A percentile compares a stretch with the other conserved stretches of the same genome.
Evolutionary conservation across 2,329 filamentous ascomycete genomes (phyloP).

Genomic region (Colletotrichum falcatum): DNA sequence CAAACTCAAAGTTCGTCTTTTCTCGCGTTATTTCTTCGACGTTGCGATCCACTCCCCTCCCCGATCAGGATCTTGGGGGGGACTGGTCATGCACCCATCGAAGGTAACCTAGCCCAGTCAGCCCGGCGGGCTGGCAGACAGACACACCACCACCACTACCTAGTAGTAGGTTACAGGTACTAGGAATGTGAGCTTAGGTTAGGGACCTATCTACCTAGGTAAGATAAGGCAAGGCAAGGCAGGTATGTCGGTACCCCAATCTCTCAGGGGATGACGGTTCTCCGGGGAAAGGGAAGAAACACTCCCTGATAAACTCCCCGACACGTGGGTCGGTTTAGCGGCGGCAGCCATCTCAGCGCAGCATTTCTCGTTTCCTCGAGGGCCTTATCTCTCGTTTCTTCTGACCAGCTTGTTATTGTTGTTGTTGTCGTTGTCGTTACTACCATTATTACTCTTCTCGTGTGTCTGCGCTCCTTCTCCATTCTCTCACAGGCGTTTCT

Average conservation of each 20-base stretch:
- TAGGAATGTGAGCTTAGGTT: conserved; percentile 11
- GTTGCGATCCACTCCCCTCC: conserved; percentile 37
- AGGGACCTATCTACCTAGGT: too few relatives aligned
- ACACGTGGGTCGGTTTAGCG: conserved; percentile 33
- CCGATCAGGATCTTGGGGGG: conserved; percentile 38
- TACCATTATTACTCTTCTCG: neutral
- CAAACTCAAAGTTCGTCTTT: conserved; percentile 42
- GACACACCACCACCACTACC: conserved; percentile 8
- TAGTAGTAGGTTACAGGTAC: too few relatives aligned
- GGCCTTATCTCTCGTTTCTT: neutral
- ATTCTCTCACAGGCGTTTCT: conserved; percentile 9
- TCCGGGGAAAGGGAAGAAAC: conserved; percentile 12
- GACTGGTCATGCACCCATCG: conserved; percentile 20
- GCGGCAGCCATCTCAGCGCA: conserved; percentile 26
- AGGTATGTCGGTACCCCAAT: conserved; percentile 22
- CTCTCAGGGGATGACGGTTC: conserved; percentile 29
- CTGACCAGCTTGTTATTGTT: neutral
- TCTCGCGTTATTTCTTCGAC: conserved; percentile 39
- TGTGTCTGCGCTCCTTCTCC: conserved; percentile 1
- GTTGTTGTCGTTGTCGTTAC: neutral
- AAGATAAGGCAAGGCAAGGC: too few relatives aligned
- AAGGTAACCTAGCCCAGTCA: conserved; percentile 30
- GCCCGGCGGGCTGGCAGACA: conserved; percentile 3
- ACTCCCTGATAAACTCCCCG: conserved; percentile 1
- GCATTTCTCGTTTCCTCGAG: conserved; percentile 20